These are phyloP conservation scores for Caryopteris hybrid DNA, from an alignment of 305 asterid genomes.

Conservation along the genomic window DNA sequence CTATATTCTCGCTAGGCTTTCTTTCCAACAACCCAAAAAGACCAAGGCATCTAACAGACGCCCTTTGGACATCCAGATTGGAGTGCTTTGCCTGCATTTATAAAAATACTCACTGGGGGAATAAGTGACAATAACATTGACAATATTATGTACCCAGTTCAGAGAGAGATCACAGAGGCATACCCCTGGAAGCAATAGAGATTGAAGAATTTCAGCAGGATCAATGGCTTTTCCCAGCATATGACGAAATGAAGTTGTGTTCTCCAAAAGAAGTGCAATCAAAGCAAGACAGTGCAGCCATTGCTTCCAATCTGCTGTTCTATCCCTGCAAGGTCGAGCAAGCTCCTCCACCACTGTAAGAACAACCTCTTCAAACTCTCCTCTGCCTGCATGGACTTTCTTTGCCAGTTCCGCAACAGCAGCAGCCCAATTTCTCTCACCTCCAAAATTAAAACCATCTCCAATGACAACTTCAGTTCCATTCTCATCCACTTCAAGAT, in stretches of 20 bases:
- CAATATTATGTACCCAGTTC: background rate
- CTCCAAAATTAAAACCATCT: constrained; percentile 91
- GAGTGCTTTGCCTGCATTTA: constrained; percentile 79
- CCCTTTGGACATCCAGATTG: constrained; percentile 86
- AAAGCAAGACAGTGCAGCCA: constrained; percentile 96
- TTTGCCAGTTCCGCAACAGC: constrained; percentile 77
- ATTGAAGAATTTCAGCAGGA: constrained; percentile 72
- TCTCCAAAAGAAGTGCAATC: constrained; percentile 75
- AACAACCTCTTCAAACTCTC: constrained; percentile 87
- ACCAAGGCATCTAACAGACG: constrained; percentile 87
- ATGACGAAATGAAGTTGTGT: constrained; percentile 57
- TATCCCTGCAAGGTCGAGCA: constrained; percentile 93
- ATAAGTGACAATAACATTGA: background rate
- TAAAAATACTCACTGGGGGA: background rate
- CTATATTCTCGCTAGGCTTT: constrained; percentile 59
- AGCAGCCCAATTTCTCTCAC: constrained; percentile 93
- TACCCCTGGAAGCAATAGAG: constrained; percentile 96
- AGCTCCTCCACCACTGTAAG: constrained; percentile 71
- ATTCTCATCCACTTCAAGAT: constrained; percentile 76
- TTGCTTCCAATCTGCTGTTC: constrained; percentile 82
- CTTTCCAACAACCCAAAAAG: constrained; percentile 82
- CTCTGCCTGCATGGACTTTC: constrained; percentile 70
- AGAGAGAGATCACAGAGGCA: constrained; percentile 16
- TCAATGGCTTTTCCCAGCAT: constrained; percentile 75
- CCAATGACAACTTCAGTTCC: constrained; percentile 75